Conservation (phyloP, 352 stramenopile genomes). For the Albugo laibachii region DNA sequence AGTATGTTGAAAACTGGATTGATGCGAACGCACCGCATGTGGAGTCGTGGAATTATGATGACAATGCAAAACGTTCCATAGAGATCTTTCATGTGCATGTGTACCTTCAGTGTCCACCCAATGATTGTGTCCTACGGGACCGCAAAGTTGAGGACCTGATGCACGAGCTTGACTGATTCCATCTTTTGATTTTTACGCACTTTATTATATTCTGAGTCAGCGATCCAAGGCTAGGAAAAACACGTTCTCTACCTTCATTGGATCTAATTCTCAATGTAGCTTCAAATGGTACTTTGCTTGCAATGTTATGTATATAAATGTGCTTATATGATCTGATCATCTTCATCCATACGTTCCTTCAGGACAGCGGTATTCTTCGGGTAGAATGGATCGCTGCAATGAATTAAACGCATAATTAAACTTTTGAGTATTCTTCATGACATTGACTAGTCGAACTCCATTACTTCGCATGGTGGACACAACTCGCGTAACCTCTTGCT, state of each 20-base stretch:
- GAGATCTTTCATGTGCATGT: constrained; percentile 83
- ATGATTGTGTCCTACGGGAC: constrained; percentile 28
- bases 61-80: constrained; percentile 77
- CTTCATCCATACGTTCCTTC: constrained; percentile 60
- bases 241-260: no score
- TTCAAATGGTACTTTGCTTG: no score
- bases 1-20: constrained; percentile 80
- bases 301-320: no score
- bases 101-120: constrained; percentile 54
- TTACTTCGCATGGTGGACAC: constrained; percentile 64
- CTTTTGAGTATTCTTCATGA: constrained; percentile 59
- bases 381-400: constrained; percentile 51
- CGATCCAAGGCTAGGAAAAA: no score
- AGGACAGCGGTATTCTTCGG: constrained; percentile 55
- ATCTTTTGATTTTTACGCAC: no score
- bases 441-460: constrained; percentile 43
- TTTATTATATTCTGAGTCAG: no score
- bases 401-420: constrained; percentile 57
- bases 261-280: no score
- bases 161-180: constrained; percentile 11
- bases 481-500: constrained; percentile 33
- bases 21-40: constrained; percentile 65
- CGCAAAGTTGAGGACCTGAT: constrained; percentile 44
- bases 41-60: constrained; percentile 70
- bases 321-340: no score